These are phyloP conservation scores for Antitrichia curtipendula DNA, from an alignment of 225 moss, liverwort and hornwort species.

Conservation along the genomic window DNA sequence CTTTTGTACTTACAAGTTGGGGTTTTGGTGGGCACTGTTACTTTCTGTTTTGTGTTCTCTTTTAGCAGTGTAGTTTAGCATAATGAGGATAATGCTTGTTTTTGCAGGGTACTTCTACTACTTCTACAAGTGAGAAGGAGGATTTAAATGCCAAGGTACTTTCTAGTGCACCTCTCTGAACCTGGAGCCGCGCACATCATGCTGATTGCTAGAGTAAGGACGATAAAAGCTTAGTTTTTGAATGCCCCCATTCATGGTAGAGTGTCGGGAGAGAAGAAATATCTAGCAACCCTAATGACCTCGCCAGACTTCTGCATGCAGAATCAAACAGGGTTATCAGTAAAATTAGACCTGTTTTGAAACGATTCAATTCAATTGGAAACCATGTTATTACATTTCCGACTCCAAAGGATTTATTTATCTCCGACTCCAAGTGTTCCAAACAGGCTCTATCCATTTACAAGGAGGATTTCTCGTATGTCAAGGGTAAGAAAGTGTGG, in stretches of 20 bases:
- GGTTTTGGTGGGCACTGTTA: not conserved
- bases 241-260: not conserved
- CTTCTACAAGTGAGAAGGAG: constrained; percentile 44
- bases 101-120: constrained; percentile 26
- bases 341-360: not conserved
- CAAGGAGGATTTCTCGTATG: not conserved
- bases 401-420: not conserved
- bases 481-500: not conserved
- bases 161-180: not conserved
- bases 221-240: not conserved
- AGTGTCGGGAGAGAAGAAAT: not conserved
- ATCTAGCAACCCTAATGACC: not conserved
- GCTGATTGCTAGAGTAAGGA: not conserved
- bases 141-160: constrained; percentile 48
- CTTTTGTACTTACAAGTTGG: not conserved
- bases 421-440: not conserved
- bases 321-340: not conserved
- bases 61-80: not conserved
- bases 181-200: not conserved
- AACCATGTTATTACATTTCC: not conserved
- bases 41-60: not conserved
- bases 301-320: not conserved
- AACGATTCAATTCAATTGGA: not conserved
- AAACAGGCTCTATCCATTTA: not conserved
- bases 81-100: not conserved